Base-by-base conservation (phyloP, 164 flowering plant genomes). In the Litsea cubeba region DNA sequence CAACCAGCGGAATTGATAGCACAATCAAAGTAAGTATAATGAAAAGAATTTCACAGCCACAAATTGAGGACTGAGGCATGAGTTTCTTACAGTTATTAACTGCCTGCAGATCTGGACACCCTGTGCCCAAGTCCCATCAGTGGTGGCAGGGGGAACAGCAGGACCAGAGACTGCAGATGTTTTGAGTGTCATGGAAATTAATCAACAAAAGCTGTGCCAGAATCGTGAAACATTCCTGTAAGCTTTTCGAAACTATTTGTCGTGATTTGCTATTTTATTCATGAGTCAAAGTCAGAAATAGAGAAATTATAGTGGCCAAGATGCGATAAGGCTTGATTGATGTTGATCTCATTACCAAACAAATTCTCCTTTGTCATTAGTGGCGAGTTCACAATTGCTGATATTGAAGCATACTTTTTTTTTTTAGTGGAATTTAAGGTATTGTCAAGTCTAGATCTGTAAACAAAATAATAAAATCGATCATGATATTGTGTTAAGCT, bases 1-100 rank as follows among this genome's bases (percentile, higher is more conserved):
- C 99, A 71, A 95, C 98, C 24, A 93, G 99, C 84, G 99, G 99
- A 72, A 93, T 93, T 76, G 99, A 95, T 71, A 85, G 58, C 83
- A 92, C 99, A 57, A 89, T 95, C 79, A 95, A 95, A 87, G 99
- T 89, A 70, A 76, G 84, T 75, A 40, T 62, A 40, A 46, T 65
- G 35, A 26, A 54, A 54, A 28, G 49, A 28, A 60, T 10, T 65
- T 20, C 14, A 20, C 71, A 54, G 60, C 60, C n/a, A 54, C 35
- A 65, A 50, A 22, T 72, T 72, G 28, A 64, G 12, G 26, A 23
- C 26, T 11, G 14, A 25, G 14, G 35, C 20, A 28, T 74, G 71
- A 74, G 49, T 72, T 65, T 72, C 69, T 75, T 65, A 80, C 57
- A 35, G 50, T 70, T 46, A 23, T 18, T 81, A 72, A 68, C 74